These are phyloP conservation scores for Ogataea naganishii DNA, from an alignment of 805 yeast species.

Conservation along the genomic window DNA sequence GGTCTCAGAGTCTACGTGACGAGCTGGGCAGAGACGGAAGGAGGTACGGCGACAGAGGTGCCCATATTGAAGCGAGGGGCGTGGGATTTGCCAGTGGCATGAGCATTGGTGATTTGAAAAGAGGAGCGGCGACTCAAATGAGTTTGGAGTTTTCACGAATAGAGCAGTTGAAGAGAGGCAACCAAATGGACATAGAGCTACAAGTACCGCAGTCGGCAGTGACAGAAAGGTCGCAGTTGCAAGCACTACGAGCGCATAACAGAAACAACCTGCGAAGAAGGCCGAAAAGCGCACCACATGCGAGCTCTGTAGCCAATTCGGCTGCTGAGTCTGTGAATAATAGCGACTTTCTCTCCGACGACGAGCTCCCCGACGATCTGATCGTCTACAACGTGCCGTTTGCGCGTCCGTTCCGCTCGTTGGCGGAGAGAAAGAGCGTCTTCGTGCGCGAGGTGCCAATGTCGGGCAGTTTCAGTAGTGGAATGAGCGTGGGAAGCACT, in stretches of 20 bases:
- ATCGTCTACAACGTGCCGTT: constrained; percentile 59
- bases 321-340: constrained; percentile 13
- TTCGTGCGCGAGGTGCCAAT: constrained; percentile 13
- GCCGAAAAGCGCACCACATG: not conserved
- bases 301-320: constrained; percentile 4
- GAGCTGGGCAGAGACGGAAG: too few relatives aligned
- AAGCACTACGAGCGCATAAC: too few relatives aligned
- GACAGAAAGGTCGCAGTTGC: not conserved
- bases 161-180: constrained; percentile 1
- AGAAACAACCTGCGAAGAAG: not conserved
- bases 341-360: constrained; percentile 36
- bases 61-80: too few relatives aligned
- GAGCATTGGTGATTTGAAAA: too few relatives aligned
- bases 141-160: not conserved
- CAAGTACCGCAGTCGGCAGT: constrained; percentile 1
- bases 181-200: not conserved
- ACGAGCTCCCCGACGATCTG: constrained; percentile 42
- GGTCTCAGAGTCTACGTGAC: too few relatives aligned
- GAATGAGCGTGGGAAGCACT: too few relatives aligned
- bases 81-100: too few relatives aligned
- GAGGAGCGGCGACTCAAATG: too few relatives aligned
- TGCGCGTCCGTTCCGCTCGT: constrained; percentile 40
- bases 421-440: constrained; percentile 27
- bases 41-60: too few relatives aligned
- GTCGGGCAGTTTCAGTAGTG: too few relatives aligned